Evolutionary conservation across 306 rosid species (phyloP).

Genomic region (Vigna angularis): DNA sequence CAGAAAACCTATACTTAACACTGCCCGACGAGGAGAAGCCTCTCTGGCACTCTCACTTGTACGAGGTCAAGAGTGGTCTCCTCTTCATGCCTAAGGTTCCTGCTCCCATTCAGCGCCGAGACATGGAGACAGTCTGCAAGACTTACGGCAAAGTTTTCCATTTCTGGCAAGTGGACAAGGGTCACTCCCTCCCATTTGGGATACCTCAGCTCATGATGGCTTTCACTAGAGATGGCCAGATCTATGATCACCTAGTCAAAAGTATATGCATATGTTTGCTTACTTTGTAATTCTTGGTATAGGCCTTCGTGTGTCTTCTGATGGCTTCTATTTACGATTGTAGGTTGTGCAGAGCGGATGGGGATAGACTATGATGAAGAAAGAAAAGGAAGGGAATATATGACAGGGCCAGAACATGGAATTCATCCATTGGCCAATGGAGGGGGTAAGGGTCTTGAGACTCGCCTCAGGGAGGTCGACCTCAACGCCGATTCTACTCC

Average conservation of each 20-base stretch:
- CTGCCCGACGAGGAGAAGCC: constrained; percentile 80
- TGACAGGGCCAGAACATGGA: constrained; percentile 68
- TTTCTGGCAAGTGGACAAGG: constrained; percentile 84
- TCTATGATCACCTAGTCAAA: constrained; percentile 48
- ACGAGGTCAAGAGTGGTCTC: constrained; percentile 81
- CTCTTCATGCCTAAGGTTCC: constrained; percentile 69
- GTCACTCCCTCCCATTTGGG: constrained; percentile 70
- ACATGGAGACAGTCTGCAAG: constrained; percentile 68
- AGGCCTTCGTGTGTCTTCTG: no score
- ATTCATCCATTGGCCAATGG: constrained; percentile 82
- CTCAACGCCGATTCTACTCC: constrained; percentile 15
- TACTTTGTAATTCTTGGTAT: no score
- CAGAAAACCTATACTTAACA: constrained; percentile 64
- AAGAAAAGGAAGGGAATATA: constrained; percentile 65
- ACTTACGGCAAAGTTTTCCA: constrained; percentile 85
- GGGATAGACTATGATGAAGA: constrained; percentile 53
- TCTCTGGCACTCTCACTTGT: constrained; percentile 87
- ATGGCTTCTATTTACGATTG: neutral
- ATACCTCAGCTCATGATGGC: constrained; percentile 82
- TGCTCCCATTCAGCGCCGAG: constrained; percentile 51
- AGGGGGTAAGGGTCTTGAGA: constrained; percentile 66
- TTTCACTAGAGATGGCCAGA: constrained; percentile 76
- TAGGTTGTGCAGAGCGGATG: constrained; percentile 55
- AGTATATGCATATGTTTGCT: constrained; percentile 38
- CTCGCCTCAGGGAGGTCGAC: constrained; percentile 64